Percentiles rank a stretch among this genome's conserved stretches.
Conservation (phyloP, 192 early-diverging fungal species). For the Anaeromyces robustus region DNA sequence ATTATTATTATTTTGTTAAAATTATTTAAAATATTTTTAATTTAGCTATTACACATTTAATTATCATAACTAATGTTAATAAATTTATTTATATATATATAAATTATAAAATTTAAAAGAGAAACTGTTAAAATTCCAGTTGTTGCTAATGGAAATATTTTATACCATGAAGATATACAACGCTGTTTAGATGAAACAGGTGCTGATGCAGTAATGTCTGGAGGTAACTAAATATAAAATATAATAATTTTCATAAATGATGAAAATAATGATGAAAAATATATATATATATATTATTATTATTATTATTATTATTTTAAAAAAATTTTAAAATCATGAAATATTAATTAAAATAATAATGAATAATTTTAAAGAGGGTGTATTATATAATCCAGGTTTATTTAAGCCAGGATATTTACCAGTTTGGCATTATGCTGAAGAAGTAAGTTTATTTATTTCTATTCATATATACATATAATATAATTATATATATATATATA, state of each 20-base stretch:
- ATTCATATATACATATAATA: too few relatives aligned
- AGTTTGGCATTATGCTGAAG: constrained; percentile 63
- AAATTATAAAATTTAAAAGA: constrained; percentile 6
- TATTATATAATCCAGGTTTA: constrained; percentile 75
- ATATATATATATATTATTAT: constrained; percentile 16
- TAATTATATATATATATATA: too few relatives aligned
- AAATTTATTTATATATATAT: too few relatives aligned
- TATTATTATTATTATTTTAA: not conserved
- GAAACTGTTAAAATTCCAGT: constrained; percentile 77
- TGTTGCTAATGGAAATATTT: constrained; percentile 95
- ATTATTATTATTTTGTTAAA: not conserved
- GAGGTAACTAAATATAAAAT: constrained; percentile 21
- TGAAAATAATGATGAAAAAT: too few relatives aligned
- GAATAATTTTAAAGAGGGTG: constrained; percentile 28
- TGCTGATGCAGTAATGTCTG: constrained; percentile 89
- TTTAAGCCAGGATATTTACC: constrained; percentile 53
- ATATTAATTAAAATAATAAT: not conserved
- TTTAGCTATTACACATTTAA: too few relatives aligned
- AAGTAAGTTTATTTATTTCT: constrained; percentile 10
- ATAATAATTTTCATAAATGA: too few relatives aligned
- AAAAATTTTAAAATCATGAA: too few relatives aligned
- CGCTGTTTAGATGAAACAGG: constrained; percentile 69
- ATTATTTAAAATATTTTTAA: too few relatives aligned
- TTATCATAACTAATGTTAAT: too few relatives aligned
- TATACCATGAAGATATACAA: constrained; percentile 79